Evolutionary conservation across 768 basidiomycete genomes (phyloP).

Genomic region (Suillus bovinus): DNA sequence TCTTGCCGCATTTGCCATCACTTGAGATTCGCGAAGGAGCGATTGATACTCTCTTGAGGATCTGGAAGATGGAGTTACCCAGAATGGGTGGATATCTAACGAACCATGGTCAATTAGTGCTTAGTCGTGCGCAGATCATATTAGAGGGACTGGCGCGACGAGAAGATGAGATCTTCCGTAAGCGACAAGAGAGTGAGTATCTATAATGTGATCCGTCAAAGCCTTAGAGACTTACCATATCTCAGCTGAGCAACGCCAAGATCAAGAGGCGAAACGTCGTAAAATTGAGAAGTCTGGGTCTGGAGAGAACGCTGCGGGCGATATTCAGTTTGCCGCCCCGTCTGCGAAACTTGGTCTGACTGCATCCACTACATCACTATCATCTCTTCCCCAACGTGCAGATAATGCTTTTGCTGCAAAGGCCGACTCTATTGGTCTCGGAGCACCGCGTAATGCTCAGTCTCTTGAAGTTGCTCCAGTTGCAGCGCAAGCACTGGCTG

Average conservation of each 20-base stretch:
- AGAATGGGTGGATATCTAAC: conserved; percentile 98
- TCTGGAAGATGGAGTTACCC: conserved; percentile 92
- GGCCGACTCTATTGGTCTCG: conserved; percentile 77
- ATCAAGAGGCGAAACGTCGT: conserved; percentile 87
- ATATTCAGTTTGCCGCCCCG: conserved; percentile 30
- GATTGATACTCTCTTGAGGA: conserved; percentile 93
- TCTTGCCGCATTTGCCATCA: conserved; percentile 92
- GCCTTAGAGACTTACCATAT: conserved; percentile 11
- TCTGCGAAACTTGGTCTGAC: conserved; percentile 31
- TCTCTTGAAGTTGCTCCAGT: conserved; percentile 57
- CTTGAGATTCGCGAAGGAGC: conserved; percentile 99
- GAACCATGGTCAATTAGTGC: conserved; percentile 85
- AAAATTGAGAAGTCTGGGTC: conserved; percentile 58
- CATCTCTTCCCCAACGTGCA: conserved; percentile 66
- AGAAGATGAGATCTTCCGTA: conserved; percentile 95
- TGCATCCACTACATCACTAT: conserved; percentile 29
- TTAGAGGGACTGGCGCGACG: conserved; percentile 91
- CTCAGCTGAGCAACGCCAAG: conserved; percentile 91
- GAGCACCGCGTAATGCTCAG: conserved; percentile 59
- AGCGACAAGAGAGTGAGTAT: conserved; percentile 85
- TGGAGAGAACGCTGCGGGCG: conserved; percentile 34
- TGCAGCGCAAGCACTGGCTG: conserved; percentile 73
- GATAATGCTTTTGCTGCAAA: conserved; percentile 69
- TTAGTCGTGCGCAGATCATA: conserved; percentile 88
- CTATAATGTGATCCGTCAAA: conserved; percentile 16